These are phyloP conservation scores for Juncus inflexus DNA, from an alignment of 176 grass and related monocot species.

Conservation along the genomic window DNA sequence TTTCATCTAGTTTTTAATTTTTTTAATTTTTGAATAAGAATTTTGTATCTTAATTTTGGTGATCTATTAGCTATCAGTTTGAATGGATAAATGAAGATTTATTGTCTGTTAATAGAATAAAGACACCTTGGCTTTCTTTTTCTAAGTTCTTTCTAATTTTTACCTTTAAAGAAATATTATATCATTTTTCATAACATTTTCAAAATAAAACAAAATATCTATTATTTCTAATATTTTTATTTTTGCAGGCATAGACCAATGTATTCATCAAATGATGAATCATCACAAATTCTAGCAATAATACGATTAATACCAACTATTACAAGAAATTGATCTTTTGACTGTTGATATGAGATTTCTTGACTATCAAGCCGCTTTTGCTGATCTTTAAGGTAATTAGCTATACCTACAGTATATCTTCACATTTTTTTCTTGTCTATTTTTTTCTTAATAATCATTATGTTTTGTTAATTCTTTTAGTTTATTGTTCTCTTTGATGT, in stretches of 20 bases:
- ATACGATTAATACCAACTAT: too few species aligned
- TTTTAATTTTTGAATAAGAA: neutral
- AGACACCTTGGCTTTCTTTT: conserved; percentile 65
- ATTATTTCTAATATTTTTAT: neutral
- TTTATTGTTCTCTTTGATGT: conserved; percentile 4
- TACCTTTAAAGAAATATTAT: too few species aligned
- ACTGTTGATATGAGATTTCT: conserved; percentile 36
- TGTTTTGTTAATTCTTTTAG: neutral
- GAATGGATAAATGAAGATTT: conserved; percentile 53
- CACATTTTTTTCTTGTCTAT: neutral
- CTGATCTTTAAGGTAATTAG: conserved; percentile 43
- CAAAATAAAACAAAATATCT: neutral
- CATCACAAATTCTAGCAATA: neutral
- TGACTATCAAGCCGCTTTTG: conserved; percentile 49
- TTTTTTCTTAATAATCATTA: conserved; percentile 3
- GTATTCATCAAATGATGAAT: conserved; percentile 44
- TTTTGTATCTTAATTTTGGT: neutral
- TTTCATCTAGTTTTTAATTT: neutral
- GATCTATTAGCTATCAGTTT: conserved; percentile 21
- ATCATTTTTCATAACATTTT: too few species aligned
- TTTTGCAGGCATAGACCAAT: conserved; percentile 58
- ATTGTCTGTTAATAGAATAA: conserved; percentile 43
- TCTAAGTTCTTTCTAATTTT: conserved; percentile 35
- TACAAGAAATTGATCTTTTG: neutral
- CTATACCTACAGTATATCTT: neutral